Conservation (phyloP, 2,329 filamentous ascomycete species). For the Penicillium verrucosum region DNA sequence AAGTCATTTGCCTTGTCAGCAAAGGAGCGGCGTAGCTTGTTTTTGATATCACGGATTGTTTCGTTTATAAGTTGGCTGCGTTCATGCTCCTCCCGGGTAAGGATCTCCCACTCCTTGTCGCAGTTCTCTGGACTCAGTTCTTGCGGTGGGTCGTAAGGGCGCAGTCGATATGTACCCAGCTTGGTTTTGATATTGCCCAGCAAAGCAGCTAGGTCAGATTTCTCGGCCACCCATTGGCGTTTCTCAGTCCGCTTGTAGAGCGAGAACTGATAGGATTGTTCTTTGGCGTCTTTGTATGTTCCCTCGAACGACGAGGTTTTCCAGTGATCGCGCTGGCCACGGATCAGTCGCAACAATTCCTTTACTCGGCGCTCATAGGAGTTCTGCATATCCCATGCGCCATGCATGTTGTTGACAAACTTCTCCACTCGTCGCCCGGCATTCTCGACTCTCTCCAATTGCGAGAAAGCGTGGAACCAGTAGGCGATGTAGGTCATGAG, state of each 20-base stretch:
- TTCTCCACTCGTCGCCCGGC: conserved; percentile 95
- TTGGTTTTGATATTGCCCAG: conserved; percentile 99
- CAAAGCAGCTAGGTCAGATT: conserved; percentile 88
- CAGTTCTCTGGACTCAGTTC: conserved; percentile 79
- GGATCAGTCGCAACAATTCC: conserved; percentile 71
- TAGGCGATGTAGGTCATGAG: conserved; percentile 99
- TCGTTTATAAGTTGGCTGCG: conserved; percentile 95
- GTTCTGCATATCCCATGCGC: conserved; percentile 99
- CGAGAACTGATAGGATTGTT: conserved; percentile 75
- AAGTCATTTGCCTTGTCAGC: conserved; percentile 99
- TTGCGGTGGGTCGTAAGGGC: conserved; percentile 83
- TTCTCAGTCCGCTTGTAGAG: conserved; percentile 90
- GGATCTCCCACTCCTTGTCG: conserved; percentile 73
- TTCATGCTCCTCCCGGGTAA: conserved; percentile 81
- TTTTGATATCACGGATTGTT: conserved; percentile 98
- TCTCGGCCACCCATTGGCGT: conserved; percentile 94
- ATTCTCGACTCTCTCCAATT: conserved; percentile 98
- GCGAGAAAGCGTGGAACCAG: conserved; percentile 99
- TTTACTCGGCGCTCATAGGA: conserved; percentile 90
- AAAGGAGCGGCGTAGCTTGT: conserved; percentile 84
- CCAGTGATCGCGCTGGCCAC: conserved; percentile 72
- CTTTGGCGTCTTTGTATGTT: conserved; percentile 88
- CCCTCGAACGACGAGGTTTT: conserved; percentile 78
- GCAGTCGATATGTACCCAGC: conserved; percentile 85
- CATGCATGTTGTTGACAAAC: conserved; percentile 98